Evolutionary conservation across 345 rosid genomes (phyloP).

Genomic region (Acer saccharum): DNA sequence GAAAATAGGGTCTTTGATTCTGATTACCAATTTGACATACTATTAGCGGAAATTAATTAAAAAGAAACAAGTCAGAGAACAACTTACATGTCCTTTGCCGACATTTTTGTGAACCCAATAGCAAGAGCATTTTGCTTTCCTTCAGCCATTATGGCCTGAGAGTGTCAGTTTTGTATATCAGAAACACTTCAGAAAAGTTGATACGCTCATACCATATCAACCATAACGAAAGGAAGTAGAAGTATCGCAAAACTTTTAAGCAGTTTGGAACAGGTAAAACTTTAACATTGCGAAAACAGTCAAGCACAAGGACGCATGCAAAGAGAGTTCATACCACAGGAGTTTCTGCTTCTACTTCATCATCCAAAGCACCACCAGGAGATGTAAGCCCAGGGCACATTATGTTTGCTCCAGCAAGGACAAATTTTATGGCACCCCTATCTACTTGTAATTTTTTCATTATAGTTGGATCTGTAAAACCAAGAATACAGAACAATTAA

Average conservation of each 20-base stretch:
- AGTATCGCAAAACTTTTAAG: not conserved
- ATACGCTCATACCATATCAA: not conserved
- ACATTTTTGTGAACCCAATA: constrained; percentile 97
- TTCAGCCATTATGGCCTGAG: constrained; percentile 96
- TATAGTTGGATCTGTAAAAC: constrained; percentile 71
- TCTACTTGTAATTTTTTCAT: constrained; percentile 95
- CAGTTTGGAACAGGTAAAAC: not conserved
- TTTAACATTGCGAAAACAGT: not conserved
- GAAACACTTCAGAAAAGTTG: not conserved
- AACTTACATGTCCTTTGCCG: constrained; percentile 88
- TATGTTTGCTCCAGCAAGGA: constrained; percentile 97
- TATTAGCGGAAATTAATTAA: not conserved
- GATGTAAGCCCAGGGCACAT: constrained; percentile 99
- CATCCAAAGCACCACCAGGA: constrained; percentile 93
- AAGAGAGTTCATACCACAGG: constrained; percentile 70
- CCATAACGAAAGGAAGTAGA: not conserved
- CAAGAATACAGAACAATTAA: constrained; percentile 22
- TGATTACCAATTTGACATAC: constrained; percentile 22
- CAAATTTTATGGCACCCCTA: constrained; percentile 39
- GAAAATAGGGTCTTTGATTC: not conserved
- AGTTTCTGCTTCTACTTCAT: constrained; percentile 83
- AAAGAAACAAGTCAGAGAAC: no score
- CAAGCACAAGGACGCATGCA: not conserved
- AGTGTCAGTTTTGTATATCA: constrained; percentile 24
- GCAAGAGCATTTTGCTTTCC: constrained; percentile 99